phyloP scores from a whole-genome alignment of 2,329 filamentous ascomycete species.

The Biscogniauxia mediterranea region DNA sequence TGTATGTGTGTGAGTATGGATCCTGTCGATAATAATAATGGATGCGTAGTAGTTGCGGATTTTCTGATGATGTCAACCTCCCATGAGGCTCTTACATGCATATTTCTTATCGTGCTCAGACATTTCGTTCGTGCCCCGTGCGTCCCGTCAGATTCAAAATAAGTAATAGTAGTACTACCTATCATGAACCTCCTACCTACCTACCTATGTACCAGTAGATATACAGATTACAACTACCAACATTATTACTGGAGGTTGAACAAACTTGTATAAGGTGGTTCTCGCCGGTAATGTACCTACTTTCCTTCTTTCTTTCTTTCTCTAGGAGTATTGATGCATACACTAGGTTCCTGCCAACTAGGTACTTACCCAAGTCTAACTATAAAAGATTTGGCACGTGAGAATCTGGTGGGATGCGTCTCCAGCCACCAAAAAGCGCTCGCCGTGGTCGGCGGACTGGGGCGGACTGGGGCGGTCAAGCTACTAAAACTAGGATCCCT shows the following conservation, averaged over 20 bases:
- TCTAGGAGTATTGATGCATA: too few relatives aligned
- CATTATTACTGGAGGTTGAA: too few relatives aligned
- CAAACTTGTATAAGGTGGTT: neutral
- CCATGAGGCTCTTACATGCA: neutral
- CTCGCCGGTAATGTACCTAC: neutral
- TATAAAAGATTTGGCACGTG: neutral
- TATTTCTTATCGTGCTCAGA: neutral
- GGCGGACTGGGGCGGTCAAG: neutral
- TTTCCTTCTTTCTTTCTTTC: too few relatives aligned
- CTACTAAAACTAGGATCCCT: conserved; percentile 3
- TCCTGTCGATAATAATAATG: neutral
- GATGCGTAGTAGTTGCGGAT: neutral
- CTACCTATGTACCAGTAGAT: too few relatives aligned
- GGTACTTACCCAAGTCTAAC: too few relatives aligned
- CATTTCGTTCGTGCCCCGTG: neutral
- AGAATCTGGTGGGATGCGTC: neutral
- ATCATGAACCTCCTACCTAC: too few relatives aligned
- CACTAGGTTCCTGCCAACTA: too few relatives aligned
- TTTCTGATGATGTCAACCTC: neutral
- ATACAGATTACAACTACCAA: too few relatives aligned
- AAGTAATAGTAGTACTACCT: too few relatives aligned
- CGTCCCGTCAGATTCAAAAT: neutral
- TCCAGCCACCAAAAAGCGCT: neutral
- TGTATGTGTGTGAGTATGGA: neutral
- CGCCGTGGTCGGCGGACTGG: neutral